phyloP scores from a whole-genome alignment of 75 land plant genomes.

The Gnetum montanum region DNA sequence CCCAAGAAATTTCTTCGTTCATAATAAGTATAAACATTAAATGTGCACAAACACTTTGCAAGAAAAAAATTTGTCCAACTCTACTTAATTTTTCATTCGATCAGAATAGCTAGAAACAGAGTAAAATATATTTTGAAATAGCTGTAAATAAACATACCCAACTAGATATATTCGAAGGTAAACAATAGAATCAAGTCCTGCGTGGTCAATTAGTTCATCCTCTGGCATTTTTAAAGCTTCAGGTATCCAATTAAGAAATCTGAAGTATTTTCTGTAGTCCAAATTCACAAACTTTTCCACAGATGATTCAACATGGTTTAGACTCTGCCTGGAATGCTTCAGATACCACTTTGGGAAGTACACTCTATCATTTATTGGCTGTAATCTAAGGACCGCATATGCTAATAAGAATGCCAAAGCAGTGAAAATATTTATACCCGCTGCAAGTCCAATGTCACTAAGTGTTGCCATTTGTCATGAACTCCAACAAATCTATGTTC shows the following conservation, averaged over 20 bases:
- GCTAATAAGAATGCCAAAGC: conserved; percentile 47
- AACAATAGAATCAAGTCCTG: conserved; percentile 47
- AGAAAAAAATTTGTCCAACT: not conserved
- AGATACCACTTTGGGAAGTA: conserved; percentile 88
- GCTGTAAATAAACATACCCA: conserved; percentile 19
- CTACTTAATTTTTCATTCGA: not conserved
- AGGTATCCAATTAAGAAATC: conserved; percentile 38
- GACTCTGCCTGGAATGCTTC: conserved; percentile 33
- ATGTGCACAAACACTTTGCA: not conserved
- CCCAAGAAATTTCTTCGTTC: not conserved
- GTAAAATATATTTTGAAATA: not conserved
- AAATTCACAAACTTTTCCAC: conserved; percentile 50
- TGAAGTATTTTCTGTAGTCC: conserved; percentile 27
- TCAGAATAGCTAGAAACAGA: too few species aligned
- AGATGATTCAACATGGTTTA: too few species aligned
- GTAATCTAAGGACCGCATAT: conserved; percentile 55
- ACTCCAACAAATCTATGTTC: too few species aligned
- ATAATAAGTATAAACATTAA: not conserved
- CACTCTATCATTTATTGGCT: conserved; percentile 67
- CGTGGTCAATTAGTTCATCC: conserved; percentile 40
- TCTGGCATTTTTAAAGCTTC: conserved; percentile 45
- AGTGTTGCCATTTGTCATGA: conserved; percentile 41
- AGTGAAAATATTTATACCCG: conserved; percentile 44
- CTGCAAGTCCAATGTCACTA: conserved; percentile 46
- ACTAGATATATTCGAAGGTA: conserved; percentile 37